These are phyloP conservation scores for Aegle marmelos DNA, from an alignment of 345 rosid genomes.

Conservation along the genomic window DNA sequence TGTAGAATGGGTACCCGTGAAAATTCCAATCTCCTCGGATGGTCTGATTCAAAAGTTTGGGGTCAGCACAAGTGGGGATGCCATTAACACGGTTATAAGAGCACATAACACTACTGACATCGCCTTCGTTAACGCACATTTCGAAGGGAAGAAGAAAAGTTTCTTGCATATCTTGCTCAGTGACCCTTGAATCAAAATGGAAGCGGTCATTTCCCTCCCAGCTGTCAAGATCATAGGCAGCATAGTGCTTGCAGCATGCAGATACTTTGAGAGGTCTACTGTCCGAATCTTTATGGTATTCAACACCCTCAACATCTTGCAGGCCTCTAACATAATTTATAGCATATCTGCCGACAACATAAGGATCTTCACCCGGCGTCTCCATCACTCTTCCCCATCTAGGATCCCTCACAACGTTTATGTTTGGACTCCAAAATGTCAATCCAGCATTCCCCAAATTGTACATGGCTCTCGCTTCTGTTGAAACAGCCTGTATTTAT, in stretches of 20 bases:
- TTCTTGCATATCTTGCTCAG: constrained; percentile 36
- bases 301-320: constrained; percentile 39
- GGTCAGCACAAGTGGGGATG: constrained; percentile 47
- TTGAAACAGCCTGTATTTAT: constrained; percentile 30
- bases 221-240: constrained; percentile 41
- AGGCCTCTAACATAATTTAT: constrained; percentile 42
- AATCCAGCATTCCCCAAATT: constrained; percentile 45
- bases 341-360: constrained; percentile 34
- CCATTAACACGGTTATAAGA: constrained; percentile 46
- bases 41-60: constrained; percentile 30
- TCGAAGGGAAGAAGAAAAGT: constrained; percentile 34
- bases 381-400: constrained; percentile 48
- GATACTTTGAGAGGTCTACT: constrained; percentile 44
- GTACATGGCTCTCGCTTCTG: constrained; percentile 53
- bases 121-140: constrained; percentile 47
- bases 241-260: constrained; percentile 43
- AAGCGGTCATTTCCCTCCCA: constrained; percentile 35
- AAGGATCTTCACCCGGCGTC: constrained; percentile 52
- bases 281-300: not conserved
- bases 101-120: constrained; percentile 51
- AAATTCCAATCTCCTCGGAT: constrained; percentile 51
- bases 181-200: constrained; percentile 35
- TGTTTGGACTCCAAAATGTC: constrained; percentile 44
- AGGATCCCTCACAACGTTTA: constrained; percentile 47
- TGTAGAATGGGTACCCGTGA: constrained; percentile 32